Base-by-base conservation (phyloP, 805 yeast genomes). In the Maudiozyma bulderi region DNA sequence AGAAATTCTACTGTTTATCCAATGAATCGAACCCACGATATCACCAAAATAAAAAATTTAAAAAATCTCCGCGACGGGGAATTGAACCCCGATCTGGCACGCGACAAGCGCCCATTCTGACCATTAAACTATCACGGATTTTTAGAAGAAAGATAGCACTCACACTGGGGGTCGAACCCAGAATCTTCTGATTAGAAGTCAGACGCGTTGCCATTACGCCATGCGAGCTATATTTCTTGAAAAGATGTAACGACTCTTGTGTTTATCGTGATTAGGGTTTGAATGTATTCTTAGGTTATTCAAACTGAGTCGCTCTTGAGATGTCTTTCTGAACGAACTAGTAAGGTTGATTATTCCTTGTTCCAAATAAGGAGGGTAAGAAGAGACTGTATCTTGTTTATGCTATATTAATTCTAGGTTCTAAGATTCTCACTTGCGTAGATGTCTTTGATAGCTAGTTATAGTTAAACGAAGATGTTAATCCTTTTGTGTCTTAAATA, bases 131-230 rank as follows among this genome's bases (percentile, higher is more conserved):
- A 45, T 45, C 47, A 31, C 44, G 44, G 47, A 45, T n/a, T n/a
- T 7, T 9, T 3, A 40, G 26, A 20, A 47, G 52, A 50, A 41
- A 44, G 31, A 41, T 49, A 64, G 67, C 74, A 70, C 75, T 72
- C 75, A 71, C 70, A 73, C 73, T 67, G 75, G 75, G 75, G 75
- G 75, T 72, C 75, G 75, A 72, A 72, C 75, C 75, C 75, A 69
- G 73, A 72, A 72, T 72, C 75, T 72, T 71, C 74, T 72, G 75
- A 72, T 72, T 72, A 71, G 75, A 72, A 72, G 75, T 72, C 75
- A 72, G 74, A 72, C 75, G 75, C 75, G 75, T 72, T 72, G 75
- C 75, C 75, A 72, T 72, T 72, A 72, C 75, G 75, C 75, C 75
- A 72, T 73, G 70, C 74, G 68, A 72, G 75, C 75, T 64, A 44